Evolutionary conservation across 805 yeast genomes (phyloP), one percentile per base, ranked within the genome.

Genomic region (Metschnikowia aberdeeniae): DNA sequence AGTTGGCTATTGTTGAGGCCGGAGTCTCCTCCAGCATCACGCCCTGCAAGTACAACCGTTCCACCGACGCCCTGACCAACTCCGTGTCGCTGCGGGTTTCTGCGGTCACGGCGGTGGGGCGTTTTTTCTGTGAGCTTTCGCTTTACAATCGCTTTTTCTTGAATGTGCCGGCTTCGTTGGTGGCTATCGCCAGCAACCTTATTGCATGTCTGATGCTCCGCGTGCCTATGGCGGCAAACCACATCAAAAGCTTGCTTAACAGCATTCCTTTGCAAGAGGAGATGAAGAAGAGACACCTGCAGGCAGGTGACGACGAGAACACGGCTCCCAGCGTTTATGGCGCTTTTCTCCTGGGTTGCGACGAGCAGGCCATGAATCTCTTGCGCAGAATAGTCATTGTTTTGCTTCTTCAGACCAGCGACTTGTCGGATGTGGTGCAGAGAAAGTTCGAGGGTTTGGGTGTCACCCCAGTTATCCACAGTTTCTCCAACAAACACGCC

Each of bases 191-290:
- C 2, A 77, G 80, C 27, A 72, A 76, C 48, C 55, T 78, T 43
- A 48, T 80, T 45, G 81, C 84, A 10, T 76, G 81, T 50, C 68
- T 80, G 13, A 76, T 78, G 70, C 59, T 78, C 34, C 74, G 74
- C 47, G 60, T 77, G 37, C 71, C 77, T 24, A 58, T 70, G 36
- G 81, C 78, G 11, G 49, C 54, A 11, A 34, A 43, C 29, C 43
- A 47, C 43, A 42, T 52, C 34, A 40, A 34, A 13, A 43, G 36
- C 17, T 50, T 52, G 36, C 38, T 54, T 40, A 40, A 38, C 26
- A 34, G 22, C 9, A 35, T 36, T 11, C 45, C 40, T 19, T 34
- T 36, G 29, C 36, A 34, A 34, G 42, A 31, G 14, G 41, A 42
- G 24, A 37, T 17, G 19, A 10, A 30, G 26, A 33, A 19, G 19